Percentiles rank a stretch among this genome's conserved stretches.
These are phyloP conservation scores for Cladophialophora psammophila DNA, from an alignment of 2,329 filamentous ascomycete genomes.

Conservation along the genomic window DNA sequence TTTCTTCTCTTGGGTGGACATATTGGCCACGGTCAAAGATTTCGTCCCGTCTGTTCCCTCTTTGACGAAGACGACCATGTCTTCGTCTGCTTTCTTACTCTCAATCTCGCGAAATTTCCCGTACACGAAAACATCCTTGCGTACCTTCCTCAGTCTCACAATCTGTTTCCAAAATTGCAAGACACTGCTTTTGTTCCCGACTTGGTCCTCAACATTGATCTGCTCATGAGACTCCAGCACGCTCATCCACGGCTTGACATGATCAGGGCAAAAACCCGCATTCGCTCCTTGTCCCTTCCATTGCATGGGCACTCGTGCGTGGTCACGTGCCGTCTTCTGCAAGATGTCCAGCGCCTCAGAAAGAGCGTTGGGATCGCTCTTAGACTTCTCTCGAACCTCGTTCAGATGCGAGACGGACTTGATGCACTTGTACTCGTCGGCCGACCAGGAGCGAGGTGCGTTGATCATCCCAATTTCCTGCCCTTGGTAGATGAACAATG, in stretches of 20 bases:
- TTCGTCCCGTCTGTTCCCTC: constrained; percentile 3
- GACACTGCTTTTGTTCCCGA: constrained; percentile 53
- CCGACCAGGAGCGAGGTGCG: constrained; percentile 57
- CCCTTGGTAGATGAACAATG: constrained; percentile 66
- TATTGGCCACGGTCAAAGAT: constrained; percentile 9
- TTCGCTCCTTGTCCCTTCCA: constrained; percentile 63
- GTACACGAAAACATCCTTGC: constrained; percentile 61
- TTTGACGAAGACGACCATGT: constrained; percentile 12
- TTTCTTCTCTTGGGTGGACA: constrained; percentile 6
- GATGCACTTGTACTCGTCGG: constrained; percentile 51
- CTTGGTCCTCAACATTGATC: constrained; percentile 66
- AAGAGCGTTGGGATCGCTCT: constrained; percentile 34
- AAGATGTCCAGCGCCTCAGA: constrained; percentile 15
- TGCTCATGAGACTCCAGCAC: constrained; percentile 61
- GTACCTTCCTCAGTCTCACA: constrained; percentile 61
- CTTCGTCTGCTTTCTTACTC: neutral
- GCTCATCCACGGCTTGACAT: constrained; percentile 64
- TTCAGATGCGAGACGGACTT: constrained; percentile 61
- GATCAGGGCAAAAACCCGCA: constrained; percentile 66
- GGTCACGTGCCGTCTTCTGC: constrained; percentile 54
- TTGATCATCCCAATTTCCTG: constrained; percentile 69
- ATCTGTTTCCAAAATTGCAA: constrained; percentile 67
- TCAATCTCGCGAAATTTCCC: constrained; percentile 17
- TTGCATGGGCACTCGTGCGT: constrained; percentile 71
- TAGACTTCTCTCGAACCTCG: constrained; percentile 40